Percentiles rank a stretch among this genome's conserved stretches.
These are phyloP conservation scores for Diospyros kaki DNA, from an alignment of 148 eudicot genomes.

Conservation along the genomic window DNA sequence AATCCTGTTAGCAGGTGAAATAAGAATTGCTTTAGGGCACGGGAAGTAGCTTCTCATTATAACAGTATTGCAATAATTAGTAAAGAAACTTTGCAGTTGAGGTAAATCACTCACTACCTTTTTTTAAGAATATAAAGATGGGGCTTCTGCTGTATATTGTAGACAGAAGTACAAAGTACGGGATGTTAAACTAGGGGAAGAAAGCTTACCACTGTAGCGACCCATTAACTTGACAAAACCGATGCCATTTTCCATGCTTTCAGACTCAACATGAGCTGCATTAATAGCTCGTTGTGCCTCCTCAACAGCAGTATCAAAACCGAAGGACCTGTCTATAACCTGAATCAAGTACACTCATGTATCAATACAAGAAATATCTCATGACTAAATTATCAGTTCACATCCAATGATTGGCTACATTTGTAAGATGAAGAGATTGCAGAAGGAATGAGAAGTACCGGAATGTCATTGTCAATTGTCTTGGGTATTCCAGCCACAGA, in stretches of 20 bases:
- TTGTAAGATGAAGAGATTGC: background rate
- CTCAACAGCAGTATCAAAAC: slow-evolving; percentile 54
- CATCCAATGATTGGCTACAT: background rate
- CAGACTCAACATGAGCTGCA: slow-evolving; percentile 52
- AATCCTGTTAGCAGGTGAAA: slow-evolving; percentile 24
- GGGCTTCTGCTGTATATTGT: background rate
- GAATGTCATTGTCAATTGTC: slow-evolving; percentile 60
- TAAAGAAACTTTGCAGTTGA: too few species aligned
- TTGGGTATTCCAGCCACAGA: slow-evolving; percentile 53
- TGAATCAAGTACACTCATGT: background rate
- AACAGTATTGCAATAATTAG: background rate
- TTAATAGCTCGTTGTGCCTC: slow-evolving; percentile 52
- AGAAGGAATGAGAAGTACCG: slow-evolving; percentile 25
- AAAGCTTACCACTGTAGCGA: slow-evolving; percentile 22
- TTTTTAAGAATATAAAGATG: background rate
- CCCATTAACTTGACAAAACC: slow-evolving; percentile 54
- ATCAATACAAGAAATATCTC: background rate
- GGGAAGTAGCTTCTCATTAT: background rate
- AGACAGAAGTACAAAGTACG: background rate
- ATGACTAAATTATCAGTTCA: background rate
- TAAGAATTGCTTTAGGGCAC: background rate
- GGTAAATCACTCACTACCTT: background rate
- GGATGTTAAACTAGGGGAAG: background rate
- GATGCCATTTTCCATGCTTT: slow-evolving; percentile 39
- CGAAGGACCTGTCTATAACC: slow-evolving; percentile 50